Evolutionary conservation across 163 green algal genomes (phyloP).

Genomic region (Coccomyxa subellipsoidea): DNA sequence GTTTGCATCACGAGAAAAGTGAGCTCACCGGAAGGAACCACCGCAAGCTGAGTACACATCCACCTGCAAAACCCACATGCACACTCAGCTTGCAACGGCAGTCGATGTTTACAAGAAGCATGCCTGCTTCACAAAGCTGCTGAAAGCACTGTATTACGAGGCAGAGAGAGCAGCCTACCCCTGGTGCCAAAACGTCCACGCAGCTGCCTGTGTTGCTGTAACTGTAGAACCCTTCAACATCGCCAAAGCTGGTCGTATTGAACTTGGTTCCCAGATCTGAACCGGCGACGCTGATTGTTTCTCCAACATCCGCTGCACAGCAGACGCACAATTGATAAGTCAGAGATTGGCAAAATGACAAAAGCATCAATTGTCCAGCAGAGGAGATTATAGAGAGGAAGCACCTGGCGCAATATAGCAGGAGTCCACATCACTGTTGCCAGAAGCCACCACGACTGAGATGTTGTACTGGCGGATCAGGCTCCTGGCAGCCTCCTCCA

Average conservation of each 20-base stretch:
- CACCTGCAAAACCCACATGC: too few relatives aligned
- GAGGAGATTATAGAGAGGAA: background rate
- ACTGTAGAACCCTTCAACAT: constrained; percentile 50
- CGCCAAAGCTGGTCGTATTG: constrained; percentile 17
- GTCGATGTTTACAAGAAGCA: too few relatives aligned
- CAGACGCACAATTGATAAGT: background rate
- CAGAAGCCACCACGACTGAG: constrained; percentile 38
- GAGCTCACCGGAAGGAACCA: background rate
- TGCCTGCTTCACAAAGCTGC: too few relatives aligned
- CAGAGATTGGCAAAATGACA: background rate
- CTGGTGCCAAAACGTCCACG: constrained; percentile 70
- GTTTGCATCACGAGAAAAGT: constrained; percentile 1
- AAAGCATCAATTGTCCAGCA: background rate
- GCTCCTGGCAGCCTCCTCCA: constrained; percentile 37
- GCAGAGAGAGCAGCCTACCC: constrained; percentile 22
- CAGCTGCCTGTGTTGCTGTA: constrained; percentile 72
- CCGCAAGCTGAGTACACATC: background rate
- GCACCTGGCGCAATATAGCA: constrained; percentile 34
- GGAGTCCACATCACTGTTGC: constrained; percentile 39
- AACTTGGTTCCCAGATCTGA: constrained; percentile 46
- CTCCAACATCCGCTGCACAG: constrained; percentile 24
- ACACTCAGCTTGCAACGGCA: too few relatives aligned
- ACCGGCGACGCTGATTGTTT: constrained; percentile 56
- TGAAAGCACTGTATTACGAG: constrained; percentile 6
- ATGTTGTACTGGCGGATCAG: constrained; percentile 32